Evolutionary conservation across 345 rosid species (phyloP), one percentile per base, ranked within the genome.

Genomic region (Aquilaria sinensis): DNA sequence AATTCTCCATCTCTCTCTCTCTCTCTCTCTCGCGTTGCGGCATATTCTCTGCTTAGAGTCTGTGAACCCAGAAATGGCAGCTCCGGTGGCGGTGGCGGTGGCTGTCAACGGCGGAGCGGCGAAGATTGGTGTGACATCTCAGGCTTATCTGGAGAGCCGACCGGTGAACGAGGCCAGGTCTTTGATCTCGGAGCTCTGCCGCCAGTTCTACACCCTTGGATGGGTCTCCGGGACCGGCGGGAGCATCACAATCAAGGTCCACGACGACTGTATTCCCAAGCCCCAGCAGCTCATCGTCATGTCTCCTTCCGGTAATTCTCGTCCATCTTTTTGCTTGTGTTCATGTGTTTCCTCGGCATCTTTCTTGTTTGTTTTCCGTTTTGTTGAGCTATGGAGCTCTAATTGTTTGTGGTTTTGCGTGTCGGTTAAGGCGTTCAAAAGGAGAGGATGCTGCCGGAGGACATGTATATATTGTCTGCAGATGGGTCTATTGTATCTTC

Each of bases 191-290:
- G 90, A 93, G 72, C 92, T 90, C 13, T 86, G 98, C 71, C 88
- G 90, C 57, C 97, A 88, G 11, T 93, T 93, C 72, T 93, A 90
- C 68, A 74, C 66, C 47, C 90, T 85, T 61, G 97, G 97, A n/a
- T 90, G 98, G 98, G 94, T 93, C 0, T 86, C 87, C 12, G 98
- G 96, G 31, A 90, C 97, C 9, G 96, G 98, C 5, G 97, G 98
- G 32, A 93, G 98, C 75, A 87, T 90, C 76, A 85, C 98, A 34
- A 69, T 80, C 59, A 88, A 88, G 75, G 92, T 78, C 72, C 92
- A 84, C 58, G 98, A 93, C 61, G 84, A 83, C 63, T 81, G 80
- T 57, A 76, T 90, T 56, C 96, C 96, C 53, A 83, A 80, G 67
- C 72, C 81, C 7, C 66, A 72, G 10, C 98, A 90, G 74, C 89